phyloP scores from a whole-genome alignment of 257 asterid genomes.

The Solanum chmielewskii region DNA sequence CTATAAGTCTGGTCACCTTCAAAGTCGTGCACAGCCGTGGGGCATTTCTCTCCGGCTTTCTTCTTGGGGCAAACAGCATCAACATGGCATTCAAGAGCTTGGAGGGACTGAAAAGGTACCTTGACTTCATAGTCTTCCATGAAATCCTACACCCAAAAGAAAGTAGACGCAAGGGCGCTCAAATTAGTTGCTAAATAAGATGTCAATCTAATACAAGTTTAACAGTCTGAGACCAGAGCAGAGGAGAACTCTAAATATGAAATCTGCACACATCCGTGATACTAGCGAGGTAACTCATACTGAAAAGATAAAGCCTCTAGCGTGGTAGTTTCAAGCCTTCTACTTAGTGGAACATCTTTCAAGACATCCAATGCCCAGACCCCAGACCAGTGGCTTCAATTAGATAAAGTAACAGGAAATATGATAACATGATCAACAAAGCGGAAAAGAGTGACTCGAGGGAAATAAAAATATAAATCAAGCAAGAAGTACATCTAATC shows the following conservation, averaged over 20 bases:
- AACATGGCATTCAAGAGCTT: slow-evolving; percentile 82
- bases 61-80: slow-evolving; percentile 88
- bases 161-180: background rate
- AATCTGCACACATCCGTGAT: background rate
- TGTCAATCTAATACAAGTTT: background rate
- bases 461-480: background rate
- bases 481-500: background rate
- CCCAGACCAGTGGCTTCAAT: background rate
- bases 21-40: slow-evolving; percentile 89
- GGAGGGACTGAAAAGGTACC: slow-evolving; percentile 88
- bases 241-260: background rate
- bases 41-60: slow-evolving; percentile 56
- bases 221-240: background rate
- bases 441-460: background rate
- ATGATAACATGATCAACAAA: background rate
- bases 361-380: background rate
- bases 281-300: background rate
- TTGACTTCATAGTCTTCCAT: slow-evolving; percentile 95
- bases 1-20: slow-evolving; percentile 98
- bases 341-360: background rate
- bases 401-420: background rate
- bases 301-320: background rate
- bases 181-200: background rate
- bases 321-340: background rate
- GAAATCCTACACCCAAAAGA: slow-evolving; percentile 46